Conservation (phyloP, 139 green algal species). For the Chlorella sp. region DNA sequence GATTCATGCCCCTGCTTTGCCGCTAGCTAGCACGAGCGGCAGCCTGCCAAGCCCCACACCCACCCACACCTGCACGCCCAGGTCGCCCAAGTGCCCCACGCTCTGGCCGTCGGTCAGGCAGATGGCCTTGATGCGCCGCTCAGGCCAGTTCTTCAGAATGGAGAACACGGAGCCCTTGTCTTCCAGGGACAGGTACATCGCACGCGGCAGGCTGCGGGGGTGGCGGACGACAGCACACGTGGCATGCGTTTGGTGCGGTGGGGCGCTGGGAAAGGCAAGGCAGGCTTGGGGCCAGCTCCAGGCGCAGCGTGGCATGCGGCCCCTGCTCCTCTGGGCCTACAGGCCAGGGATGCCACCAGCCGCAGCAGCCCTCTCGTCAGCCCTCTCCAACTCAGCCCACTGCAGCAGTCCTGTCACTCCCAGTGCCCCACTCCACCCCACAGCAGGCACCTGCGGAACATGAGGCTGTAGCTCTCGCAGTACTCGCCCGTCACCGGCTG, state of each 20-base stretch:
- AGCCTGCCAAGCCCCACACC: no score
- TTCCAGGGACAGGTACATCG: slow-evolving; percentile 86
- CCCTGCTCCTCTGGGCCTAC: no score
- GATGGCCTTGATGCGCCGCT: slow-evolving; percentile 85
- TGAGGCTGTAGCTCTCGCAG: slow-evolving; percentile 74
- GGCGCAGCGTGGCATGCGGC: no score
- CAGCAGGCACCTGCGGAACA: slow-evolving; percentile 60
- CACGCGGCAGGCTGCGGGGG: slow-evolving; percentile 65
- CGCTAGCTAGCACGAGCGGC: no score
- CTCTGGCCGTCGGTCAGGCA: slow-evolving; percentile 85
- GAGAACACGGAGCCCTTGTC: slow-evolving; percentile 74
- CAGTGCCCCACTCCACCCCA: not conserved
- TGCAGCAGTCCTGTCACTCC: not conserved
- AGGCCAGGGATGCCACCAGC: no score
- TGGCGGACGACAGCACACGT: no score
- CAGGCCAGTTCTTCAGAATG: slow-evolving; percentile 94
- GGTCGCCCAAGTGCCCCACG: slow-evolving; percentile 77
- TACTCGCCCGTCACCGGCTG: slow-evolving; percentile 73
- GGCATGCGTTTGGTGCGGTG: not conserved
- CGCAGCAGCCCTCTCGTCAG: no score
- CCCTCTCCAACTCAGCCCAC: no score
- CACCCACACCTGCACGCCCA: slow-evolving; percentile 78
- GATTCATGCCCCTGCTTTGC: no score
- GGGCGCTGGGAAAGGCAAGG: no score
- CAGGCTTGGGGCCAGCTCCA: no score